These are phyloP conservation scores for Myxozyma vanderwaltii DNA, from an alignment of 805 yeast genomes.

Conservation along the genomic window DNA sequence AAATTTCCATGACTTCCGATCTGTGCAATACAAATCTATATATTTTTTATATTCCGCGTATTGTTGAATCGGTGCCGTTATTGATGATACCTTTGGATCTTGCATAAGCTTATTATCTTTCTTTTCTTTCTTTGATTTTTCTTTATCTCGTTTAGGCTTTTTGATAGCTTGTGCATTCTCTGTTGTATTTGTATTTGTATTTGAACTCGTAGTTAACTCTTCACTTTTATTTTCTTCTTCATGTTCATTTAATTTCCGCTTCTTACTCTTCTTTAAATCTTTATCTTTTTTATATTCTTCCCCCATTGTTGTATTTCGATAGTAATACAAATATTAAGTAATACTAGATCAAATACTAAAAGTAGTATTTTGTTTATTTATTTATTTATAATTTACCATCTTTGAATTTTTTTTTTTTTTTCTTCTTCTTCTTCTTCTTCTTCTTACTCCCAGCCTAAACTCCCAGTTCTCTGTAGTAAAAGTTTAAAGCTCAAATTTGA, in stretches of 20 bases:
- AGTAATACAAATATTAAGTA: too few relatives aligned
- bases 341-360: not conserved
- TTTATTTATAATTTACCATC: too few relatives aligned
- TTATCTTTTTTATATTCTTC: not conserved
- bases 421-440: too few relatives aligned
- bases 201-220: not conserved
- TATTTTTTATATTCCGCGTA: constrained; percentile 11
- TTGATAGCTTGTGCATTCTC: not conserved
- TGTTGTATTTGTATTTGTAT: too few relatives aligned
- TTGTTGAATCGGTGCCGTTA: not conserved
- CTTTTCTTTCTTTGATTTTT: not conserved
- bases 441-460: too few relatives aligned
- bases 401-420: too few relatives aligned
- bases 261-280: not conserved
- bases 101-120: not conserved
- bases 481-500: not conserved
- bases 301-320: not conserved
- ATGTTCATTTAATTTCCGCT: not conserved
- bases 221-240: not conserved
- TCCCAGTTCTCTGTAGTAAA: too few relatives aligned
- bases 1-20: constrained; percentile 18
- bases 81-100: not conserved
- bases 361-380: not conserved
- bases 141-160: constrained; percentile 5
- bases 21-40: constrained; percentile 5